These are phyloP conservation scores for Zygotorulaspora chibaensis DNA, from an alignment of 805 yeast genomes.

Conservation along the genomic window DNA sequence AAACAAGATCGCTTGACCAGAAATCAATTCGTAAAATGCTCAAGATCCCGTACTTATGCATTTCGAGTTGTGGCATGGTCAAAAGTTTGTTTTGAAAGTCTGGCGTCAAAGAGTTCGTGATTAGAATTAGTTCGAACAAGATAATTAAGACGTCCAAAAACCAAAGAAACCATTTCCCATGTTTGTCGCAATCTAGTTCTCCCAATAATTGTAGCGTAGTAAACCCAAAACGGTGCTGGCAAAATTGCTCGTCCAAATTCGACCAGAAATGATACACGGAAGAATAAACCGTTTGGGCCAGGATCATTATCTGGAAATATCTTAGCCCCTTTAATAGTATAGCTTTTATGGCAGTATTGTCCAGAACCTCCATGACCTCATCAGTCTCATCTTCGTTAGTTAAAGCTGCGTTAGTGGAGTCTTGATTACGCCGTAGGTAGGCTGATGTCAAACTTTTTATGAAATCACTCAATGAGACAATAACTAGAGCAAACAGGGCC, in stretches of 20 bases:
- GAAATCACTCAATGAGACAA: conserved; percentile 11
- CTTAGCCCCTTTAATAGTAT: conserved; percentile 16
- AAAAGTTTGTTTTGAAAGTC: conserved; percentile 1
- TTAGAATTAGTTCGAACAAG: conserved; percentile 11
- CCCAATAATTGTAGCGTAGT: conserved; percentile 18
- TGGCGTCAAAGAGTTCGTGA: conserved; percentile 10
- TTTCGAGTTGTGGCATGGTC: conserved; percentile 7
- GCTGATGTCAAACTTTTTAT: conserved; percentile 7
- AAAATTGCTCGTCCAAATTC: conserved; percentile 14
- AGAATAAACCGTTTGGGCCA: conserved; percentile 15
- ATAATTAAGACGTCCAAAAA: conserved; percentile 16
- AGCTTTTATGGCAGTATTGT: conserved; percentile 11
- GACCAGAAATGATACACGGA: conserved; percentile 14
- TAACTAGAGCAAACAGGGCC: conserved; percentile 15
- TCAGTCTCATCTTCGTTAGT: conserved; percentile 5
- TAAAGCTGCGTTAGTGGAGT: background rate
- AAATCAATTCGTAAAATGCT: conserved; percentile 17
- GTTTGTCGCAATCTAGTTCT: conserved; percentile 18
- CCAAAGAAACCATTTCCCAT: conserved; percentile 15
- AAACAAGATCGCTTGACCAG: conserved; percentile 7
- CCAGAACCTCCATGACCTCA: conserved; percentile 6
- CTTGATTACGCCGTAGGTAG: conserved; percentile 3
- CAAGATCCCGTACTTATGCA: conserved; percentile 18
- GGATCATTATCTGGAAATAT: conserved; percentile 14
- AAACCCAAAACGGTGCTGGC: conserved; percentile 14